Conservation (phyloP, 768 basidiomycete species). For the Lanmaoa pseudosensibilis region DNA sequence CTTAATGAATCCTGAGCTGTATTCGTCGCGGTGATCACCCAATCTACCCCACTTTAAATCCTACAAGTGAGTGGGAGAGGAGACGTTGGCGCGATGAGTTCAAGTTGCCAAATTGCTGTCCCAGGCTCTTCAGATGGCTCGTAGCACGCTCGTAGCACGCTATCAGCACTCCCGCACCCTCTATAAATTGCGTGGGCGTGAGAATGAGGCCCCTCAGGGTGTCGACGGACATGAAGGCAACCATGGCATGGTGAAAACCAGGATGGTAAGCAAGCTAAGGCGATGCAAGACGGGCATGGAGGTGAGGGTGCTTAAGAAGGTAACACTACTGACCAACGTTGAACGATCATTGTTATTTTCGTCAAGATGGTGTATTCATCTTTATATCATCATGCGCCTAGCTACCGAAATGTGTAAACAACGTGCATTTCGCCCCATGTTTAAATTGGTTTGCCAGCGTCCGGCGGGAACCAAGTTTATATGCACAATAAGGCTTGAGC, state of each 20-base stretch:
- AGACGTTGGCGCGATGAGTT: background rate
- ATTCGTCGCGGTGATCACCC: background rate
- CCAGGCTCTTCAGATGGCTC: constrained; percentile 1
- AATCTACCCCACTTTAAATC: background rate
- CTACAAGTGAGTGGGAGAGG: background rate
- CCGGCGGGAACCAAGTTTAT: background rate
- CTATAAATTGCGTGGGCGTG: background rate
- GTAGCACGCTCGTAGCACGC: background rate
- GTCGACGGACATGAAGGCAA: too few relatives aligned
- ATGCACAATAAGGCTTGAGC: background rate
- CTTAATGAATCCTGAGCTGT: too few relatives aligned
- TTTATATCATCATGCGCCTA: background rate
- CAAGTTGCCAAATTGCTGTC: background rate
- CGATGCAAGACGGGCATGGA: background rate
- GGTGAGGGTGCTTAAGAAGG: background rate
- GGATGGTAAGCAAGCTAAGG: background rate
- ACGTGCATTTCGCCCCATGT: background rate
- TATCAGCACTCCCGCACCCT: background rate
- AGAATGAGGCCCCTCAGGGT: too few relatives aligned
- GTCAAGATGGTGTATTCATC: background rate
- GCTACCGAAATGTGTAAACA: background rate
- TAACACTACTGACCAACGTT: background rate
- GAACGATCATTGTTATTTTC: too few relatives aligned
- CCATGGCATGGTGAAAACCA: background rate
- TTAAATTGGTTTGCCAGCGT: background rate